Base-by-base conservation (phyloP, 1,139 yeast genomes). In the Yamadazyma trypodendri region DNA sequence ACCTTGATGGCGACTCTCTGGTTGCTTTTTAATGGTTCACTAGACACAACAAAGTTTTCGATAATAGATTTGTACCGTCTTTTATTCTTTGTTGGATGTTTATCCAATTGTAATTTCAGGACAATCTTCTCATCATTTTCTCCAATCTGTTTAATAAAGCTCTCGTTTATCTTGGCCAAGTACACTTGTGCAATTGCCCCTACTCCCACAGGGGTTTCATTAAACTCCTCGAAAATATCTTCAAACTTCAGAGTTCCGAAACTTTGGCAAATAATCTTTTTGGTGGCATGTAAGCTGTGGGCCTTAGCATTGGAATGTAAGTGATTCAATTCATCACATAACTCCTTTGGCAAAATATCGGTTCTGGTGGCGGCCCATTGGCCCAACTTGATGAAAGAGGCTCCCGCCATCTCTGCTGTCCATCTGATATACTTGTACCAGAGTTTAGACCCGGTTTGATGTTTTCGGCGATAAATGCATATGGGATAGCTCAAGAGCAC, bases 331-430 rank as follows among this genome's bases (percentile, higher is more conserved):
- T 86, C 92, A 17, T 77, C 77, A 59, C 98, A 92, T 61, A 92
- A 63, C 34, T 77, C 87, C 37, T 67, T 68, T 2, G 96, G 84
- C 61, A 92, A 90, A 29, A 92, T 85, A 60, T 92, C 99, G 0
- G 96, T 86, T 62, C 99, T 76, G n/a, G 96, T 85, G 3, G 97
- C 97, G 0, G 98, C 98, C 99, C 99, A 92, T 67, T 94, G 98
- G 3, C 97, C 98, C 45, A 92, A 72, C 60, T 92, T 92, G 45
- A 92, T 87, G 60, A 92, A 92, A 6, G 96, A 84, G 2, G 98
- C 96, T 1, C 98, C 98, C 0, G 96, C 96, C 21, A 70, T 47
- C 57, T 92, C 96, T 44, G 94, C 79, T 1, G 85, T 68, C 63
- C 77, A 66, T 36, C 90, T 72, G 28, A 90, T 61, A 41, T 81